phyloP scores from a whole-genome alignment of 2,329 filamentous ascomycete species.

The Trichoderma atrobrunneum region DNA sequence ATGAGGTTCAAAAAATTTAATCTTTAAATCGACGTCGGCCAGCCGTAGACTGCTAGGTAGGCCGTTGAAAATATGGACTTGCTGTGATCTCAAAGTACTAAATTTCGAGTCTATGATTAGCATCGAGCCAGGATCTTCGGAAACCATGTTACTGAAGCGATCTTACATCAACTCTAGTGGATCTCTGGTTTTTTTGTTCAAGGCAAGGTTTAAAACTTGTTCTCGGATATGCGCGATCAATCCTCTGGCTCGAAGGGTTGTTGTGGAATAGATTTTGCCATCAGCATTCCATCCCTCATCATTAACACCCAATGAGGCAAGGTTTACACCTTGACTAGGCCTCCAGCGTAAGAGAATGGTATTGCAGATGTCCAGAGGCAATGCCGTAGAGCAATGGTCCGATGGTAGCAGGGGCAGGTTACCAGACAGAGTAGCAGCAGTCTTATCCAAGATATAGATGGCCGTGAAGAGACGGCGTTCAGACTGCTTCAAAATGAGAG shows the following conservation, averaged over 20 bases:
- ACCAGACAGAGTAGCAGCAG: neutral
- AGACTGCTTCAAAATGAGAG: neutral
- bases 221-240: neutral
- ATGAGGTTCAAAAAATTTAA: neutral
- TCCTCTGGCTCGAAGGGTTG: neutral
- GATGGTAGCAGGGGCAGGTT: neutral
- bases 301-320: neutral
- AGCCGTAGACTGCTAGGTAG: neutral
- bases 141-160: too few species aligned
- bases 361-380: neutral
- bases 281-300: neutral
- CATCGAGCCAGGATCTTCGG: too few species aligned
- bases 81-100: neutral
- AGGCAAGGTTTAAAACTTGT: neutral
- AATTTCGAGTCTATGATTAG: neutral
- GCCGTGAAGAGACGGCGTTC: constrained; percentile 4
- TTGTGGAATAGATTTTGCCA: neutral
- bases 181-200: neutral
- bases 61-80: neutral
- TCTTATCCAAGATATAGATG: neutral
- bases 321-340: neutral
- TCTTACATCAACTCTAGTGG: neutral
- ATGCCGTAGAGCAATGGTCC: neutral
- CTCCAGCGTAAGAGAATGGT: neutral
- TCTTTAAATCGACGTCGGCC: neutral